Conservation (phyloP, 177 flowering plant genomes). For the Vitis hybrid region DNA sequence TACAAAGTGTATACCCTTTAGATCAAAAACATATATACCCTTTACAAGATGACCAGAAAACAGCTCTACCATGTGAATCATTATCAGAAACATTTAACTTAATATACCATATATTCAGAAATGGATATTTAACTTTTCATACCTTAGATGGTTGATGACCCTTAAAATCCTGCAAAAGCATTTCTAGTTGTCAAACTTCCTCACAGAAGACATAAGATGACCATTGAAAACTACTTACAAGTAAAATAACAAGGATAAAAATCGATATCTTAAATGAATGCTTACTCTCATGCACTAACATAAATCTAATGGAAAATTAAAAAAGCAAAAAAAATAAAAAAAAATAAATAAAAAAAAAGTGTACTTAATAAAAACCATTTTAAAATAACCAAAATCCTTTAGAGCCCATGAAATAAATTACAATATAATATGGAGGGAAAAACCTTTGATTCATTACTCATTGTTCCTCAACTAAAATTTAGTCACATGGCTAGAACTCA, state of each 20-base stretch:
- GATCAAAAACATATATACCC: background rate
- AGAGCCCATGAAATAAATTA: too few species aligned
- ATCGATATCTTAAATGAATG: background rate
- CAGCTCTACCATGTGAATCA: background rate
- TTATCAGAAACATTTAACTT: background rate
- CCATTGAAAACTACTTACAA: too few species aligned
- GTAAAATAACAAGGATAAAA: background rate
- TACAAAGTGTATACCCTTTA: background rate
- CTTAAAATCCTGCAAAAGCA: slow-evolving; percentile 44
- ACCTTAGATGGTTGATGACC: slow-evolving; percentile 57
- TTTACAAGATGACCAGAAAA: background rate
- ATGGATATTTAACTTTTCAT: background rate
- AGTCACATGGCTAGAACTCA: too few species aligned
- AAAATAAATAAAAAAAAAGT: background rate
- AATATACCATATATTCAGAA: background rate
- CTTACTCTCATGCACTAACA: background rate
- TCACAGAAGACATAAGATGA: background rate
- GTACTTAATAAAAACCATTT: too few species aligned
- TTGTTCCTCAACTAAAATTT: too few species aligned
- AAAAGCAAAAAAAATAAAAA: background rate
- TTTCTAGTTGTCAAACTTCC: slow-evolving; percentile 2
- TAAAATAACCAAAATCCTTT: too few species aligned
- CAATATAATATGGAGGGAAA: too few species aligned
- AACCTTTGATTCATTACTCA: too few species aligned
- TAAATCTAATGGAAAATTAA: background rate